A percentile compares a stretch with the other conserved stretches of the same genome.
Evolutionary conservation across 805 yeast genomes (phyloP).

Genomic region (Cyberlindnera suaveolens): DNA sequence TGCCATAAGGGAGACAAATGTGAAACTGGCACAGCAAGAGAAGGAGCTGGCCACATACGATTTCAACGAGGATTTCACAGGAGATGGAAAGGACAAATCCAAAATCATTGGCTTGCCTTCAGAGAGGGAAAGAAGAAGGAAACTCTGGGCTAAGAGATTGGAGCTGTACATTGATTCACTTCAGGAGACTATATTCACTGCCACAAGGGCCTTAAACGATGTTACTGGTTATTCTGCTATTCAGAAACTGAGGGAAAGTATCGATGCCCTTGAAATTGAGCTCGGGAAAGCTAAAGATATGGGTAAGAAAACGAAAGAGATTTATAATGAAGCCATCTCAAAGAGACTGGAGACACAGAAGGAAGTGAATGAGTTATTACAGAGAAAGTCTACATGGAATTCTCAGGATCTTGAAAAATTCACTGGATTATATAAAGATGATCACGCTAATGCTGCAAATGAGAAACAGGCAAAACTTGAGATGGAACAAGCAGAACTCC

Average conservation of each 20-base stretch:
- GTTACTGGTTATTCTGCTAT: constrained; percentile 87
- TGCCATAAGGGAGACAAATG: constrained; percentile 32
- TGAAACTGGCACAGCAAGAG: constrained; percentile 31
- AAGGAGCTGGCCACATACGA: constrained; percentile 28
- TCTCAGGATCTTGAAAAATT: constrained; percentile 76
- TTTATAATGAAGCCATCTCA: constrained; percentile 56
- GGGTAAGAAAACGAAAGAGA: constrained; percentile 42
- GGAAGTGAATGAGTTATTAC: constrained; percentile 80
- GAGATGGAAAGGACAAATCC: constrained; percentile 7
- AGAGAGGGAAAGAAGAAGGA: constrained; percentile 35
- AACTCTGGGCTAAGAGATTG: constrained; percentile 37
- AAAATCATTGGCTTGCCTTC: constrained; percentile 38
- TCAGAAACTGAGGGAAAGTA: constrained; percentile 59
- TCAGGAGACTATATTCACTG: constrained; percentile 51
- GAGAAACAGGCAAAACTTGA: constrained; percentile 46
- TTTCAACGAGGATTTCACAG: constrained; percentile 30
- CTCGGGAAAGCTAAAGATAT: constrained; percentile 41
- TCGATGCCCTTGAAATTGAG: constrained; percentile 48
- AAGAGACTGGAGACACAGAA: constrained; percentile 66
- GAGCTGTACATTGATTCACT: constrained; percentile 47
- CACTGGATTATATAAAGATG: constrained; percentile 73
- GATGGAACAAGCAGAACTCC: constrained; percentile 49
- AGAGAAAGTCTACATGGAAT: constrained; percentile 80
- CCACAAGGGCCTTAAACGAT: constrained; percentile 72
- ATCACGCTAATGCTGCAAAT: constrained; percentile 61